Evolutionary conservation across 106 monocot genomes (phyloP), one percentile per base, ranked within the genome.

Genomic region (Ottelia alismoides): DNA sequence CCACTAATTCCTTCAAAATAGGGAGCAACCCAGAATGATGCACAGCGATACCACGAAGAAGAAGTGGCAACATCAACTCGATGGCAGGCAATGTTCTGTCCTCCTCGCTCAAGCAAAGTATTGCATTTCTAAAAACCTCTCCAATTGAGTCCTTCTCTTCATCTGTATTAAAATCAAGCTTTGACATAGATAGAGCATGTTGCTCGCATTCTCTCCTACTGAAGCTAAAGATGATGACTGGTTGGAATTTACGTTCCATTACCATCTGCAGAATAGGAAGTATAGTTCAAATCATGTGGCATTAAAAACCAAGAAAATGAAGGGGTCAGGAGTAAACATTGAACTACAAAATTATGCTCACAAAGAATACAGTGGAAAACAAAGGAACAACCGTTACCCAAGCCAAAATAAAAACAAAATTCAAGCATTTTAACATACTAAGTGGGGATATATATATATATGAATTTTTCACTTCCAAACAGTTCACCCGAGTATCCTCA

Each of bases 11-110:
- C 69, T 98, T 98, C 49, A 98, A 82, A 57, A 98, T 77, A 23
- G 98, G 98, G 45, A 98, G 90, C 55, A 98, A 72, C 21, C 98
- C 98, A 51, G 98, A 98, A 79, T 98, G 98, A 51, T 98, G 98
- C 54, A 98, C 98, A 32, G 98, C 98, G 72, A 98, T 83, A 44
- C 98, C 98, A 52, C 90, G 78, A 57, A 79, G 78, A 53, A 98
- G 98, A 67, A 98, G 85, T 16, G 98, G 98, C 72, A 98, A 70
- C 89, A 98, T 98, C 30, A 85, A 56, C 24, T 86, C 74, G 67
- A 98, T 86, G 28, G 98, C 98, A 59, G 98, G 98, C 53, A 98
- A 86, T 46, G 48, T 54, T 66, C 98, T 85, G 64, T 98, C 98
- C 65, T 98, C 98, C 65, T 90, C 98, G 45, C 48, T 82, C 68